Conservation (phyloP, 768 basidiomycete genomes). For the Russula sp. region DNA sequence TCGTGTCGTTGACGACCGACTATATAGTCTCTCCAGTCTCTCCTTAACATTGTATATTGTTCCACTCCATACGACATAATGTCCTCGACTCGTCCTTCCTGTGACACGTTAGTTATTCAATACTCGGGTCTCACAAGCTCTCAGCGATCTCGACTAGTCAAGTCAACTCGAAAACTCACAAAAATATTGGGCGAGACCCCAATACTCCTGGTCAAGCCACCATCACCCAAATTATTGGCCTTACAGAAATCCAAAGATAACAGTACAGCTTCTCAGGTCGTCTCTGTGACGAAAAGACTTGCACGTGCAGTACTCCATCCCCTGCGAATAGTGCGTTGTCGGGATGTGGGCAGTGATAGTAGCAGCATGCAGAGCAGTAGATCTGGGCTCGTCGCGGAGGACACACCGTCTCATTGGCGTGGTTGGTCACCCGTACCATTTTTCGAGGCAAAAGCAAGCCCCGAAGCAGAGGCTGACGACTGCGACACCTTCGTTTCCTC, state of each 20-base stretch:
- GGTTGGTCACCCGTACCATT: neutral
- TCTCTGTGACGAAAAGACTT: slow-evolving; percentile 5
- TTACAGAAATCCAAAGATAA: neutral
- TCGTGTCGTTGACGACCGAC: neutral
- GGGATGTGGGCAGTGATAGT: neutral
- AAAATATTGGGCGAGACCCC: slow-evolving; percentile 24
- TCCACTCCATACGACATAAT: neutral
- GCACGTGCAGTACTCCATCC: slow-evolving; percentile 4
- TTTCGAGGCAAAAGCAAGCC: neutral
- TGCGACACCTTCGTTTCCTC: neutral
- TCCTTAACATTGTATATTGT: neutral
- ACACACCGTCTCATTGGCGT: neutral
- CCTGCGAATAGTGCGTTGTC: neutral
- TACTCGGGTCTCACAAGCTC: neutral
- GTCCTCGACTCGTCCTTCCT: neutral
- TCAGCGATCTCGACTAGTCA: slow-evolving; percentile 18
- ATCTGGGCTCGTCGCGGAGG: neutral
- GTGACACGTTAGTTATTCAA: neutral
- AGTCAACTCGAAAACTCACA: slow-evolving; percentile 21
- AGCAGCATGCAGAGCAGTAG: neutral
- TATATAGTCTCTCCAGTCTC: neutral
- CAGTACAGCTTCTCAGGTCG: neutral
- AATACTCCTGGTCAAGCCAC: neutral
- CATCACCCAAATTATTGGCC: neutral
- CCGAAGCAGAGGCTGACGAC: neutral